phyloP scores from a whole-genome alignment of 169 alveolate species.

The Cryptosporidium xiaoi region DNA sequence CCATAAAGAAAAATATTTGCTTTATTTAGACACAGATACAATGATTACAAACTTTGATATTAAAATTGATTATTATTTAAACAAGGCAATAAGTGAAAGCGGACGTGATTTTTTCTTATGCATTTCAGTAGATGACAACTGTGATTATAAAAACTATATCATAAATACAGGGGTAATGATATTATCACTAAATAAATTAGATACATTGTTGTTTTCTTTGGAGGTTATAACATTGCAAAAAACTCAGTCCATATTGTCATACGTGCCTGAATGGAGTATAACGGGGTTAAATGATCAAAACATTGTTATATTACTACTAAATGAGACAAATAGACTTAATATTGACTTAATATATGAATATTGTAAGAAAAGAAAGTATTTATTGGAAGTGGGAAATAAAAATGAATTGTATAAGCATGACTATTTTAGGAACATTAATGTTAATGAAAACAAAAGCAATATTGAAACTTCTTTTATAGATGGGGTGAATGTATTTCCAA shows the following conservation, averaged over 20 bases:
- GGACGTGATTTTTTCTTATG: conserved; percentile 12
- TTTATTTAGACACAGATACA: conserved; percentile 63
- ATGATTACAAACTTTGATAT: conserved; percentile 30
- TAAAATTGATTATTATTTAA: conserved; percentile 16
- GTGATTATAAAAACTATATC: conserved; percentile 16
- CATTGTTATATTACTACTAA: conserved; percentile 30
- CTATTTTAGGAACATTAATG: too few relatives aligned
- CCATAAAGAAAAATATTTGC: neutral
- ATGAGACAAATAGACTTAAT: conserved; percentile 50
- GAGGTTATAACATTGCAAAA: conserved; percentile 40
- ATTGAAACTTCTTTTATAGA: neutral
- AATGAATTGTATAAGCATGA: neutral
- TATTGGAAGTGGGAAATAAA: neutral
- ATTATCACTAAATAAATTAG: conserved; percentile 25
- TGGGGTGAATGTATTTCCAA: conserved; percentile 47
- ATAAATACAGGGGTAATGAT: conserved; percentile 53
- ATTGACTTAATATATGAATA: conserved; percentile 3
- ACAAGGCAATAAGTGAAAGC: neutral
- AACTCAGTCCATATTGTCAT: conserved; percentile 13
- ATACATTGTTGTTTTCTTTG: conserved; percentile 35
- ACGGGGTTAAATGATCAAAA: conserved; percentile 67
- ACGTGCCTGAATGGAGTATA: conserved; percentile 53
- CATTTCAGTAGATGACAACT: conserved; percentile 50
- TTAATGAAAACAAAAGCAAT: too few relatives aligned
- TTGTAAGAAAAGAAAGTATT: conserved; percentile 6